These are phyloP conservation scores for Lichtheimia ornata DNA, from an alignment of 371 early-diverging fungal species.

Conservation along the genomic window DNA sequence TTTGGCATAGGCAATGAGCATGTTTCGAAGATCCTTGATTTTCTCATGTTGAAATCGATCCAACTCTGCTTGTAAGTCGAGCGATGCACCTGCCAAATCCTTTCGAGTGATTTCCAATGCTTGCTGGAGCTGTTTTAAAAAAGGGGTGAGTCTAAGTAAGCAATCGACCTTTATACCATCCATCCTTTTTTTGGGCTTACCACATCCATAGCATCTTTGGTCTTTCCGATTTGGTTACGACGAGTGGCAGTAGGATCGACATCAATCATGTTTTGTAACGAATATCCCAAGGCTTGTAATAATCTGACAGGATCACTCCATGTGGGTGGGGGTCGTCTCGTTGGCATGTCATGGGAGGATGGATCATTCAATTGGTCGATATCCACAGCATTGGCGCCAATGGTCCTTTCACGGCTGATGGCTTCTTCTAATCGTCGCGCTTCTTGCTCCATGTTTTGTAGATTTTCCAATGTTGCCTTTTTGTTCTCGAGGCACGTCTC, in stretches of 20 bases:
- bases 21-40: conserved; percentile 78
- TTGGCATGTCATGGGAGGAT: background rate
- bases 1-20: conserved; percentile 81
- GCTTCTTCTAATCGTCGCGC: conserved; percentile 83
- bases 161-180: background rate
- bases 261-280: conserved; percentile 88
- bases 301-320: conserved; percentile 45
- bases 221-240: conserved; percentile 84
- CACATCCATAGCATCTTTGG: conserved; percentile 76
- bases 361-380: conserved; percentile 25
- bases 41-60: conserved; percentile 93
- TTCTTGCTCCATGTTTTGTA: conserved; percentile 83
- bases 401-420: conserved; percentile 48
- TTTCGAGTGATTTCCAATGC: conserved; percentile 67
- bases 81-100: conserved; percentile 75
- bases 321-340: conserved; percentile 36
- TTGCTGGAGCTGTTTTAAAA: conserved; percentile 75
- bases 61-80: conserved; percentile 80
- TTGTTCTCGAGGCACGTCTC: conserved; percentile 71
- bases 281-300: conserved; percentile 69
- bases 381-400: conserved; percentile 31
- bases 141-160: no score
- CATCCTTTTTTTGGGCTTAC: conserved; percentile 21
- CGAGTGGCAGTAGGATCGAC: conserved; percentile 92
- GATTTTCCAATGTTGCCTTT: conserved; percentile 59